Evolutionary conservation across 2,329 filamentous ascomycete genomes (phyloP).

Genomic region (Aspergillus caelatus): DNA sequence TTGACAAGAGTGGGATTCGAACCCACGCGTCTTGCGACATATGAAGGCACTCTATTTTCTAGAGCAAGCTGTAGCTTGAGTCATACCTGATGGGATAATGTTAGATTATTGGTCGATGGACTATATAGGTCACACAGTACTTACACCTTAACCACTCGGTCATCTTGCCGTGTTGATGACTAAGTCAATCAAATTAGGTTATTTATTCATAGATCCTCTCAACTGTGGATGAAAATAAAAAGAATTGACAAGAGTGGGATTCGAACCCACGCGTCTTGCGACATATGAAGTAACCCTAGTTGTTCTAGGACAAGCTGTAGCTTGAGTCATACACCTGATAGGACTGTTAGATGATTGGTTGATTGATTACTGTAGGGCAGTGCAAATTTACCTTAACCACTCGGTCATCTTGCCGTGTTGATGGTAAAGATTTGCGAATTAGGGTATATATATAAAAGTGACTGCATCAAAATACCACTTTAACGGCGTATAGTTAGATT

Average conservation of each 20-base stretch:
- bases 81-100: neutral
- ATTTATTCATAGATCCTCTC: no score
- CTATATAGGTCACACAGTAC: no score
- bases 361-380: no score
- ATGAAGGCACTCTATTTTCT: neutral
- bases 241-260: neutral
- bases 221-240: no score
- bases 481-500: neutral
- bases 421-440: neutral
- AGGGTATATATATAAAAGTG: no score
- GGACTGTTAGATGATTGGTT: no score
- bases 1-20: conserved; percentile 5
- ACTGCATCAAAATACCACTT: no score
- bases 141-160: conserved; percentile 3
- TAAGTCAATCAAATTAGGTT: no score
- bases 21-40: conserved; percentile 1
- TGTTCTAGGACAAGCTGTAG: neutral
- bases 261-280: conserved; percentile 1
- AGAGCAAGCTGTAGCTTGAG: neutral
- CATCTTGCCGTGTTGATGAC: neutral
- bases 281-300: neutral
- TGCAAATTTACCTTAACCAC: neutral
- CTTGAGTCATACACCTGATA: neutral
- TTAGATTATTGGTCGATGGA: no score
- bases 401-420: neutral